phyloP scores from a whole-genome alignment of 805 yeast species.

The Starmerella gropengiesseri region DNA sequence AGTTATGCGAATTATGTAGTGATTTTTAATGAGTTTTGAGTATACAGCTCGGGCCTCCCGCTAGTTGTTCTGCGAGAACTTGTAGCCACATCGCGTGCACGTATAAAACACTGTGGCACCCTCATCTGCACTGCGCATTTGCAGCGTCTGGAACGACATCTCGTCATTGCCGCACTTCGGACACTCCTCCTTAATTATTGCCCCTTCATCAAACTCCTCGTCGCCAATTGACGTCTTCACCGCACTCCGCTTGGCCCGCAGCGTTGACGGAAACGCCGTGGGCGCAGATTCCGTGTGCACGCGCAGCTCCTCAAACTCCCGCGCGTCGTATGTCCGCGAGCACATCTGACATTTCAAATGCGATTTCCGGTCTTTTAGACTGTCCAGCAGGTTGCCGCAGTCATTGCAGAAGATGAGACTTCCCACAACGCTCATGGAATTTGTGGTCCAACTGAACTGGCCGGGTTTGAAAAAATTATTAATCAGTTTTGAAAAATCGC shows the following conservation, averaged over 20 bases:
- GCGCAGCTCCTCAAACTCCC: constrained; percentile 60
- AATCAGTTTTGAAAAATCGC: too few relatives aligned
- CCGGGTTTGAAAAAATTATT: neutral
- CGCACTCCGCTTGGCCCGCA: constrained; percentile 71
- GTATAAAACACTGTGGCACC: constrained; percentile 98
- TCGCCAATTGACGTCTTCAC: constrained; percentile 75
- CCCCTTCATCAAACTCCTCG: constrained; percentile 84
- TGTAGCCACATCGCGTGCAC: constrained; percentile 84
- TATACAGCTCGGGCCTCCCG: neutral
- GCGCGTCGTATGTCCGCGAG: constrained; percentile 34
- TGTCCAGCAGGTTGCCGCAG: constrained; percentile 83
- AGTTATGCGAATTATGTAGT: constrained; percentile 6
- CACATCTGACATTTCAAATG: constrained; percentile 42
- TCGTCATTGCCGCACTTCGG: constrained; percentile 98
- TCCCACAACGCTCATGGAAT: constrained; percentile 82
- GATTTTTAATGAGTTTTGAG: neutral
- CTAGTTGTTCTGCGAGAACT: constrained; percentile 85
- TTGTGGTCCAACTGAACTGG: neutral
- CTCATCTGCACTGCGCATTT: constrained; percentile 96
- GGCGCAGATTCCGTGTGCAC: constrained; percentile 82
- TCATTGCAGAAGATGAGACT: constrained; percentile 85
- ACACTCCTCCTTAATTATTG: constrained; percentile 92
- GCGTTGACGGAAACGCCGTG: constrained; percentile 84
- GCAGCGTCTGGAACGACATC: constrained; percentile 95
- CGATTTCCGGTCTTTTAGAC: constrained; percentile 38